A percentile compares a stretch with the other conserved stretches of the same genome.
Conservation (phyloP, 768 basidiomycete genomes). For the Russula olivacea region DNA sequence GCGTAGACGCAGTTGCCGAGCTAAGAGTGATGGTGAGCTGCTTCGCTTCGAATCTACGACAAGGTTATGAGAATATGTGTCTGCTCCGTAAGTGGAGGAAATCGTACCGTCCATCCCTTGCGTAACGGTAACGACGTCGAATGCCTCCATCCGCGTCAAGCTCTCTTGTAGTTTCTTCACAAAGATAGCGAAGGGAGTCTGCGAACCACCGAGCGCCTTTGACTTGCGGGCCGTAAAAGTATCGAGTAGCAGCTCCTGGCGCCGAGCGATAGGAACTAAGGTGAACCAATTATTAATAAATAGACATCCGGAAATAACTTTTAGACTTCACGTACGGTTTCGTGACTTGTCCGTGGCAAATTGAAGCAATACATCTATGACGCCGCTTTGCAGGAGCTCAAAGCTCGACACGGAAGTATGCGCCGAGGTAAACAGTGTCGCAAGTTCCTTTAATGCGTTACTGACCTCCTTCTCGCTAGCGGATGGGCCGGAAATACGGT, state of each 20-base stretch:
- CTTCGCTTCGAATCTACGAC: slow-evolving; percentile 77
- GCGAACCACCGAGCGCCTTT: slow-evolving; percentile 39
- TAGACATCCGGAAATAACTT: not conserved
- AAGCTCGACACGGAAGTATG: slow-evolving; percentile 88
- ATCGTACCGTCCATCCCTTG: slow-evolving; percentile 72
- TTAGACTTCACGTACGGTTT: slow-evolving; percentile 41
- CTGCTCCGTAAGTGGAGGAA: not conserved
- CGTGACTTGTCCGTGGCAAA: slow-evolving; percentile 70
- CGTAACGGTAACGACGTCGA: slow-evolving; percentile 88
- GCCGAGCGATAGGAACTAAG: slow-evolving; percentile 54
- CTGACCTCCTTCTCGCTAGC: slow-evolving; percentile 58
- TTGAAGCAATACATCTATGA: slow-evolving; percentile 79
- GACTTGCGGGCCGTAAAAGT: slow-evolving; percentile 58
- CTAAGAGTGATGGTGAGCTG: slow-evolving; percentile 81
- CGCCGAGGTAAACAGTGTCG: slow-evolving; percentile 69
- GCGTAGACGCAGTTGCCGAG: slow-evolving; percentile 83
- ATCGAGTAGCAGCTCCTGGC: slow-evolving; percentile 76
- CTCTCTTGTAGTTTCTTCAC: slow-evolving; percentile 97
- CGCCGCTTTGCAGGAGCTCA: slow-evolving; percentile 88
- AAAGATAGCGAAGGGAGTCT: slow-evolving; percentile 64
- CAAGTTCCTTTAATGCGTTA: slow-evolving; percentile 66
- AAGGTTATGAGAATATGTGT: not conserved
- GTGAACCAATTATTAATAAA: slow-evolving; percentile 7
- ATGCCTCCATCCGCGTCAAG: slow-evolving; percentile 90
- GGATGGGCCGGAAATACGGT: slow-evolving; percentile 48